Percentiles rank a stretch among this genome's conserved stretches.
Conservation (phyloP, 192 early-diverging fungal genomes). For the Lunasporangiospora selenospora region DNA sequence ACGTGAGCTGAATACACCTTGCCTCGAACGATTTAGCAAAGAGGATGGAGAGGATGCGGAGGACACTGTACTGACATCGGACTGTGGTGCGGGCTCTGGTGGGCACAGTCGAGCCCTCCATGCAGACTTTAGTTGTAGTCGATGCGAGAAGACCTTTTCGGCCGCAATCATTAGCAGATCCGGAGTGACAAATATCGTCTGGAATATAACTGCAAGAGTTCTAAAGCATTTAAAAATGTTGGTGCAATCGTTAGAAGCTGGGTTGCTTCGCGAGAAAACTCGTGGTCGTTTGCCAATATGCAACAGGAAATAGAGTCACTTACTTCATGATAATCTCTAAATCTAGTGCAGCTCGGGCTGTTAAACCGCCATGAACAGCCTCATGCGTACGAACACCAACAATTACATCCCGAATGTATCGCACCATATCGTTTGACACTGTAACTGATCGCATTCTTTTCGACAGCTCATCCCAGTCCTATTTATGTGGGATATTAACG, state of each 20-base stretch:
- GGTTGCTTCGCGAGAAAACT: no score
- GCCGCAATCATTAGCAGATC: slow-evolving; percentile 59
- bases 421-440: slow-evolving; percentile 58
- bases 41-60: no score
- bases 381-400: slow-evolving; percentile 64
- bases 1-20: no score
- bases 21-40: no score
- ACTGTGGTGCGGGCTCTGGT: no score
- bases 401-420: slow-evolving; percentile 65
- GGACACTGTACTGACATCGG: no score
- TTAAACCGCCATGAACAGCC: slow-evolving; percentile 58
- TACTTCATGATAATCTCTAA: slow-evolving; percentile 58
- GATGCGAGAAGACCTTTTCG: slow-evolving; percentile 64
- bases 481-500: no score
- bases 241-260: no score
- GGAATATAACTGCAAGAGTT: slow-evolving; percentile 58
- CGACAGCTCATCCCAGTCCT: slow-evolving; percentile 59
- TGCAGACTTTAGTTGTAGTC: slow-evolving; percentile 43
- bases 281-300: no score
- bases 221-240: slow-evolving; percentile 11
- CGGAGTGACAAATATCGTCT: slow-evolving; percentile 57
- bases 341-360: slow-evolving; percentile 58
- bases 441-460: slow-evolving; percentile 49
- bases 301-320: not conserved
- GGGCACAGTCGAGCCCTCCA: no score